Evolutionary conservation across 2,329 filamentous ascomycete genomes (phyloP).

Genomic region (Trichoderma sp.): DNA sequence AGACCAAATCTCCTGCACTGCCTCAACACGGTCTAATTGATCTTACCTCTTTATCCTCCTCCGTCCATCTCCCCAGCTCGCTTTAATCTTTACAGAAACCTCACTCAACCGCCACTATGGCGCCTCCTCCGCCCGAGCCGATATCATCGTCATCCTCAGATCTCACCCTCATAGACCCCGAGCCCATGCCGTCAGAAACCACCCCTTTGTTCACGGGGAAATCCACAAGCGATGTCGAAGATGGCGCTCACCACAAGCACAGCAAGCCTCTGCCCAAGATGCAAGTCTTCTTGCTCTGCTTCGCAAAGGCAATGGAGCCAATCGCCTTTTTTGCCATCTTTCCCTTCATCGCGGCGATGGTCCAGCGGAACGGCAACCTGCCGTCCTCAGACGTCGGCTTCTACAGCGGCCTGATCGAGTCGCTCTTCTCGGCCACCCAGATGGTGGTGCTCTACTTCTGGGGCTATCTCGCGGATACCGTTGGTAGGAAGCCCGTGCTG

Average conservation of each 20-base stretch:
- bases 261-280: conserved; percentile 51
- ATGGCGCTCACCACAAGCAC: neutral
- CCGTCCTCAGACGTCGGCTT: conserved; percentile 69
- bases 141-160: conserved; percentile 15
- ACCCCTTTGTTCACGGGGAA: conserved; percentile 5
- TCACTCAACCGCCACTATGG: neutral
- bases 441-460: conserved; percentile 75
- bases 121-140: neutral
- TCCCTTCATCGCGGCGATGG: conserved; percentile 77
- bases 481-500: conserved; percentile 71
- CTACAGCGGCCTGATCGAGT: conserved; percentile 73
- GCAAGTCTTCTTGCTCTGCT: conserved; percentile 74
- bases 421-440: conserved; percentile 70
- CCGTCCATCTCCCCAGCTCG: neutral
- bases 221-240: neutral
- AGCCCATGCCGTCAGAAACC: conserved; percentile 12
- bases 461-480: conserved; percentile 59
- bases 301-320: conserved; percentile 68
- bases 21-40: neutral
- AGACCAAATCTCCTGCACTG: neutral
- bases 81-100: neutral
- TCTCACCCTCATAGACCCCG: conserved; percentile 11
- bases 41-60: neutral
- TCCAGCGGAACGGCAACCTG: conserved; percentile 61
- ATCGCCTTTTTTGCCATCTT: conserved; percentile 83